A percentile compares a stretch with the other conserved stretches of the same genome.
Evolutionary conservation across 352 stramenopile genomes (phyloP).

Genomic region (Pythium scleroteichum): DNA sequence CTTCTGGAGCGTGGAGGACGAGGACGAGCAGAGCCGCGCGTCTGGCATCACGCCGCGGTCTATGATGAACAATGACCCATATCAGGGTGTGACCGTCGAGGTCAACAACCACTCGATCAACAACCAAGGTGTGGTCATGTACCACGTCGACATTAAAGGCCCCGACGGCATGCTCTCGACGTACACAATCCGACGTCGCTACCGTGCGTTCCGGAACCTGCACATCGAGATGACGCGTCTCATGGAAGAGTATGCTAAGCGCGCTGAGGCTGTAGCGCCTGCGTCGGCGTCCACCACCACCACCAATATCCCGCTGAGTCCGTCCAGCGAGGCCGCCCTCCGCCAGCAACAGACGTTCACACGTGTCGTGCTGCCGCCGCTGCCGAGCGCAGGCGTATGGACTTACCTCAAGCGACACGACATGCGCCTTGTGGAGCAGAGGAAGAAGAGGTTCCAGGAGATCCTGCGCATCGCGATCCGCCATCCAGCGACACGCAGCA

Average conservation of each 20-base stretch:
- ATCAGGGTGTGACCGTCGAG: constrained; percentile 60
- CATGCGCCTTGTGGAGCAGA: constrained; percentile 73
- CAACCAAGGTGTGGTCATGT: constrained; percentile 75
- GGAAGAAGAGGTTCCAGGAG: constrained; percentile 81
- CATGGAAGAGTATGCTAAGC: constrained; percentile 40
- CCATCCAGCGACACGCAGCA: constrained; percentile 69
- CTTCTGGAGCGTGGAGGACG: constrained; percentile 52
- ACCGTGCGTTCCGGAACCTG: constrained; percentile 79
- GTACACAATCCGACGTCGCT: constrained; percentile 85
- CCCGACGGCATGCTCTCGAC: constrained; percentile 73
- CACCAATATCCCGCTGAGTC: constrained; percentile 29
- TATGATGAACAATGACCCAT: constrained; percentile 45
- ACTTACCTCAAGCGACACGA: constrained; percentile 84
- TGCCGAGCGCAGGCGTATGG: constrained; percentile 79
- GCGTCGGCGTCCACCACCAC: constrained; percentile 23
- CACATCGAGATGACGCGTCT: constrained; percentile 65
- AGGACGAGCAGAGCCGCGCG: constrained; percentile 30
- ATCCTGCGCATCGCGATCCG: constrained; percentile 78
- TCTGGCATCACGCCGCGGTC: constrained; percentile 37
- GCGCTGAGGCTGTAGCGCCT: constrained; percentile 3
- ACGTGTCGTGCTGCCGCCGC: constrained; percentile 29
- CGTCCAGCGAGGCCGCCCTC: constrained; percentile 29
- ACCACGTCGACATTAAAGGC: constrained; percentile 86
- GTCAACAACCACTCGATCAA: constrained; percentile 58
- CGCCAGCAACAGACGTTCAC: constrained; percentile 35